Percentiles rank a stretch among this genome's conserved stretches.
Evolutionary conservation across 805 yeast genomes (phyloP).

Genomic region (Zygotorulaspora chibaensis): DNA sequence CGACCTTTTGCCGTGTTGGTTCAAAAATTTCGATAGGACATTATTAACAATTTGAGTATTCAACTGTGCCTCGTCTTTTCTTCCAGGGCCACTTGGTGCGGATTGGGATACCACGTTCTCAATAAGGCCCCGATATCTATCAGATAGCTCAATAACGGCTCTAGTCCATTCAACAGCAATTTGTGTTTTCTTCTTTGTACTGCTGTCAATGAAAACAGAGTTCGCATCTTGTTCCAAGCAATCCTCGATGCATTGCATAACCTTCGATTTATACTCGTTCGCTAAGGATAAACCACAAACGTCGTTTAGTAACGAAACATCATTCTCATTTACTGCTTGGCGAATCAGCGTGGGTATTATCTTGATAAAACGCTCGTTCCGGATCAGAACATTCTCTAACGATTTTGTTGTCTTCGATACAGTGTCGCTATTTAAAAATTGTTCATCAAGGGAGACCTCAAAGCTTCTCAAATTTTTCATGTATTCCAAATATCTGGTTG

Average conservation of each 20-base stretch:
- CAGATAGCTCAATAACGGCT: constrained; percentile 48
- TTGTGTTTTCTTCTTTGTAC: constrained; percentile 38
- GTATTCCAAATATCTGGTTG: constrained; percentile 51
- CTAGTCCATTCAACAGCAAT: constrained; percentile 67
- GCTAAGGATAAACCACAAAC: constrained; percentile 18
- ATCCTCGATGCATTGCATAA: constrained; percentile 15
- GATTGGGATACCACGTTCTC: constrained; percentile 48
- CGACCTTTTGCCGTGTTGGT: constrained; percentile 40
- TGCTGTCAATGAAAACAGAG: constrained; percentile 13
- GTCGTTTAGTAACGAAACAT: constrained; percentile 14
- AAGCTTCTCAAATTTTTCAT: constrained; percentile 51
- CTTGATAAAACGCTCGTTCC: constrained; percentile 15
- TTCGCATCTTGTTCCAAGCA: constrained; percentile 18
- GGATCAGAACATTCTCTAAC: constrained; percentile 23
- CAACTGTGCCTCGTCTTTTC: not conserved
- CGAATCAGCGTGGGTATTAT: constrained; percentile 11
- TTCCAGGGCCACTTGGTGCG: constrained; percentile 16
- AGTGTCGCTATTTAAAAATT: constrained; percentile 25
- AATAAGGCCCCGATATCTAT: constrained; percentile 47
- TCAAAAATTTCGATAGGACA: constrained; percentile 60
- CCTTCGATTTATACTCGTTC: constrained; percentile 10
- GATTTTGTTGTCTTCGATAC: constrained; percentile 18
- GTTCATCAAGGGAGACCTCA: constrained; percentile 45
- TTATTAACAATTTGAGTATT: constrained; percentile 47
- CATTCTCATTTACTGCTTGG: constrained; percentile 11